phyloP scores from a whole-genome alignment of 2,329 filamentous ascomycete genomes.

The Basipetospora sp. region DNA sequence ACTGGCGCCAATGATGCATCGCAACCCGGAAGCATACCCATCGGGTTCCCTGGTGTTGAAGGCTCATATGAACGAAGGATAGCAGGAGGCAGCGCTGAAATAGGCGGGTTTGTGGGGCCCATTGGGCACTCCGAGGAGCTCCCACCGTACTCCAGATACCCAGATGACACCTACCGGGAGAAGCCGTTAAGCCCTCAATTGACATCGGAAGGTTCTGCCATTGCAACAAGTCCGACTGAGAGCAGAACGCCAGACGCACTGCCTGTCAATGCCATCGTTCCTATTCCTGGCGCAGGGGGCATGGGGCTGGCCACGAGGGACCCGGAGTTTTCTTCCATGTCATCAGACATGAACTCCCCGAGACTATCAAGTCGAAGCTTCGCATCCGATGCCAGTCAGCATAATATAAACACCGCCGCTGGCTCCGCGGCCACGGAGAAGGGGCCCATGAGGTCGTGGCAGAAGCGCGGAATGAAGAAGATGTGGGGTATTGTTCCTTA shows the following conservation, averaged over 20 bases:
- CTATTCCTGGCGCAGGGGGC: conserved; percentile 43
- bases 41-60: conserved; percentile 59
- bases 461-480: conserved; percentile 36
- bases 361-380: conserved; percentile 38
- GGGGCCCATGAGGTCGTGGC: conserved; percentile 32
- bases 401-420: conserved; percentile 39
- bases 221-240: neutral
- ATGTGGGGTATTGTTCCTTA: conserved; percentile 45
- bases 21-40: conserved; percentile 34
- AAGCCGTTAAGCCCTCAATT: conserved; percentile 20
- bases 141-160: conserved; percentile 81
- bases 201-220: conserved; percentile 5
- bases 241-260: neutral
- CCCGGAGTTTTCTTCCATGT: conserved; percentile 45
- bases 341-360: conserved; percentile 37
- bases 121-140: conserved; percentile 83
- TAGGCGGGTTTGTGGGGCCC: conserved; percentile 73
- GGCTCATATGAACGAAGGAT: conserved; percentile 35
- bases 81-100: conserved; percentile 45
- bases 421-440: conserved; percentile 30
- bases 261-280: conserved; percentile 4
- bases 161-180: conserved; percentile 52
- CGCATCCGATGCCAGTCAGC: conserved; percentile 34
- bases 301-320: conserved; percentile 46
- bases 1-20: conserved; percentile 39